Conservation (phyloP, 805 yeast species). For the Candida vartiovaarae region DNA sequence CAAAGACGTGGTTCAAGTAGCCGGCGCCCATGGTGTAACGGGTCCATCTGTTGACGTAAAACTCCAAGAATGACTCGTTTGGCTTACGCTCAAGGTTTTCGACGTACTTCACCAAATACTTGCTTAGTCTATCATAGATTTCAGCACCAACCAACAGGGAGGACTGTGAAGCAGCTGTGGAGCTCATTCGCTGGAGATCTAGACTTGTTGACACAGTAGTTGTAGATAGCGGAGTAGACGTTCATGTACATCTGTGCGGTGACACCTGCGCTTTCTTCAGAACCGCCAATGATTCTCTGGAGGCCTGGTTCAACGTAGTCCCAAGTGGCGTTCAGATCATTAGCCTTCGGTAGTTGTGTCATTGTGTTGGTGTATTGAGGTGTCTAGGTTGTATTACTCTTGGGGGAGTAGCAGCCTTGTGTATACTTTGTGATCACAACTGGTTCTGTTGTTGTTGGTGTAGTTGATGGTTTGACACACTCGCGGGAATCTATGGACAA, state of each 20-base stretch:
- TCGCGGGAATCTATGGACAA: too few species aligned
- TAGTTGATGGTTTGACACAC: too few species aligned
- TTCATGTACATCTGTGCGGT: constrained; percentile 76
- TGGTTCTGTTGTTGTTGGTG: too few species aligned
- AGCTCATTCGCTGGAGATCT: constrained; percentile 36
- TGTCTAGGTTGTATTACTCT: not conserved
- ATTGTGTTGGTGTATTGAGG: constrained; percentile 2
- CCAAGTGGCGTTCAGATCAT: constrained; percentile 69
- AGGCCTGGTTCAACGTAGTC: constrained; percentile 70
- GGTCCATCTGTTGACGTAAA: constrained; percentile 84
- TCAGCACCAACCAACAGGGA: constrained; percentile 78
- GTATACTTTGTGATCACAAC: too few species aligned
- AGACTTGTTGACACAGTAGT: constrained; percentile 81
- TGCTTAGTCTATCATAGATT: constrained; percentile 65
- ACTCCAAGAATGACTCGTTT: constrained; percentile 65
- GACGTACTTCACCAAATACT: constrained; percentile 58
- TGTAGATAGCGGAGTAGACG: constrained; percentile 87
- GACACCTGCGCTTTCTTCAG: constrained; percentile 46
- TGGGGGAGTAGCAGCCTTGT: not conserved
- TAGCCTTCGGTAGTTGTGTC: constrained; percentile 42
- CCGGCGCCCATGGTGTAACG: constrained; percentile 89
- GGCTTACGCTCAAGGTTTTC: constrained; percentile 40
- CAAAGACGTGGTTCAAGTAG: constrained; percentile 85
- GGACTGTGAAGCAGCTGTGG: constrained; percentile 25
- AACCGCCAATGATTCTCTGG: constrained; percentile 58